These are phyloP conservation scores for Ciborinia camelliae DNA, from an alignment of 2,329 filamentous ascomycete genomes.

Conservation along the genomic window DNA sequence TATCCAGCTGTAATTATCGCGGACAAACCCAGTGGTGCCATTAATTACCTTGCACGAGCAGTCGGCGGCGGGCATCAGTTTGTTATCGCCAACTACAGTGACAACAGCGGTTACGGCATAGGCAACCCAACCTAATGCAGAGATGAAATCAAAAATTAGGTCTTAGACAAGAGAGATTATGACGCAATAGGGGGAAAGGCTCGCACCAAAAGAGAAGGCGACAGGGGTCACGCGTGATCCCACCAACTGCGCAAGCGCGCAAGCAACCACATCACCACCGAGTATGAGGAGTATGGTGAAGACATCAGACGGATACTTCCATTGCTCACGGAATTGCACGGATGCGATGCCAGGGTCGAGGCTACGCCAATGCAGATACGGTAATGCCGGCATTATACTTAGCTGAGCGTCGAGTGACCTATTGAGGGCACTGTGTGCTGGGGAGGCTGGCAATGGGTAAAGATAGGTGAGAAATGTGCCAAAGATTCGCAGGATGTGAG, in stretches of 20 bases:
- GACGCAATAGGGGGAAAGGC: no score
- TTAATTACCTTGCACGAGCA: slow-evolving; percentile 40
- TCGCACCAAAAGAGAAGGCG: slow-evolving; percentile 38
- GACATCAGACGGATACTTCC: slow-evolving; percentile 28
- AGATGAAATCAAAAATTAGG: no score
- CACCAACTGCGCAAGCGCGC: slow-evolving; percentile 37
- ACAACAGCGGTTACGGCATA: slow-evolving; percentile 30
- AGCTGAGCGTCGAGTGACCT: no score
- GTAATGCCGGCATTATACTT: no score
- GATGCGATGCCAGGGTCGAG: no score
- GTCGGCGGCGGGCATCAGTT: slow-evolving; percentile 39
- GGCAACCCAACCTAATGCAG: no score
- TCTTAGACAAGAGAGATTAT: no score
- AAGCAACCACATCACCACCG: slow-evolving; percentile 38
- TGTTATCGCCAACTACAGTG: slow-evolving; percentile 34
- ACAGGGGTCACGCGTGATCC: slow-evolving; percentile 35
- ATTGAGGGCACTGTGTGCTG: no score
- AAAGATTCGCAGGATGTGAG: no score
- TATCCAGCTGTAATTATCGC: slow-evolving; percentile 44
- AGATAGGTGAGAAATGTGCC: no score
- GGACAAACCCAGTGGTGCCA: slow-evolving; percentile 38
- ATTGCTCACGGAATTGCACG: background rate
- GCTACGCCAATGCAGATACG: no score
- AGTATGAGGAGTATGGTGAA: slow-evolving; percentile 39
- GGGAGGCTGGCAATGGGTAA: no score